Conservation (phyloP, 331 rosid genomes). For the Dryas integrifolia region DNA sequence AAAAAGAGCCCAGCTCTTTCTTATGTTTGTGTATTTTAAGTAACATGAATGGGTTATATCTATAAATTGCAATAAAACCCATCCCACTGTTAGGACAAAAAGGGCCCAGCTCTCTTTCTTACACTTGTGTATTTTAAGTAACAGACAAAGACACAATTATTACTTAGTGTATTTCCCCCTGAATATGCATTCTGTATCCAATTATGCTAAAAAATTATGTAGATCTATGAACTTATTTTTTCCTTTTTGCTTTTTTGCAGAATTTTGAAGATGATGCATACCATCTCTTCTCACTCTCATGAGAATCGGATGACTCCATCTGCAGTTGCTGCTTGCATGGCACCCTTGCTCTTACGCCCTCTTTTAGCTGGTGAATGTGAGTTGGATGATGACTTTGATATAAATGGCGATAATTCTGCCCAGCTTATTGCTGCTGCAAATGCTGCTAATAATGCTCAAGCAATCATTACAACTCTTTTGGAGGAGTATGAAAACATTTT, state of each 20-base stretch:
- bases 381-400: conserved; percentile 88
- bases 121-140: no score
- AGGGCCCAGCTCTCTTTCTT: no score
- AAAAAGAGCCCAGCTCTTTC: no score
- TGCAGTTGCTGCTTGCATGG: conserved; percentile 99
- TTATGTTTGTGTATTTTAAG: no score
- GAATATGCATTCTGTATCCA: neutral
- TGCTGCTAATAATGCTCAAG: conserved; percentile 98
- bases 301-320: conserved; percentile 95
- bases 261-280: conserved; percentile 95
- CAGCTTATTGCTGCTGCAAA: conserved; percentile 99
- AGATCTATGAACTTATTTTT: neutral
- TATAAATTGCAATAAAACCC: no score
- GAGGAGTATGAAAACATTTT: conserved; percentile 91
- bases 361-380: conserved; percentile 96
- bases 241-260: conserved; percentile 38
- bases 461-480: conserved; percentile 78
- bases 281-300: conserved; percentile 69
- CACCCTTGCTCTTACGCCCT: conserved; percentile 96
- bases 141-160: no score
- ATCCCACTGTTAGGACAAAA: no score
- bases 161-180: no score
- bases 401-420: conserved; percentile 82
- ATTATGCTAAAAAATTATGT: neutral
- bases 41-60: no score